Evolutionary conservation across 495 filamentous ascomycete genomes (phyloP), one percentile per base, ranked within the genome.

Genomic region (Cetradonia linearis): DNA sequence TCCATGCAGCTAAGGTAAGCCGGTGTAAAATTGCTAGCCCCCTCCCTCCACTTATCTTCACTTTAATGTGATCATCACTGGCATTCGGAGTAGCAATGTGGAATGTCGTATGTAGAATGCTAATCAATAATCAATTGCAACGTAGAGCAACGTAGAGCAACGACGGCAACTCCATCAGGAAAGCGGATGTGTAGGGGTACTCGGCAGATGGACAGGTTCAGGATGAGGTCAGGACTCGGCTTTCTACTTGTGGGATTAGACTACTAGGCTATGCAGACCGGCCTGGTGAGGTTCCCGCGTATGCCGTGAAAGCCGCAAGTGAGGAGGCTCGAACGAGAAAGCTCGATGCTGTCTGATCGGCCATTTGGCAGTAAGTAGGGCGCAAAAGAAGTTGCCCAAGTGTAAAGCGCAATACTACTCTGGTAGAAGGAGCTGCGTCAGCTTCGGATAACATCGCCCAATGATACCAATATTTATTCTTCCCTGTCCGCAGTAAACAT

Each of bases 241-340:
- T 53, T 33, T 53, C 31, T 34, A 53, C 33, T 53, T 53, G 49
- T 20, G 33, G 50, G 50, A 46, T 54, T 54, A 54, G 50, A 18
- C 50, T 54, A 54, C 31, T 28, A 54, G 50, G 50, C 50, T 54
- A 54, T 30, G 31, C 28, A n/a, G 28, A 34, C 42, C 49, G 49
- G 28, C 9, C 20, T 48, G 46, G 13, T 50, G 23, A 50, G 23
- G 42, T 11, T 23, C 42, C 42, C 42, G 42, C 8, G 9, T 20
- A 46, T 23, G 42, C 42, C 42, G 42, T 20, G 38, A n/a, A 20
- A 49, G 46, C 46, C 46, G 46, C 49, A 33, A 31, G 48, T 28
- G 18, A 33, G 28, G 49, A 33, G 49, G 31, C 31, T 18, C 48
- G n/a, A 5, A 31, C 8, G 18, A 10, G 48, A 27, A 27, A 30